Evolutionary conservation across 495 filamentous ascomycete species (phyloP).

Genomic region (Xylaria cubensis): DNA sequence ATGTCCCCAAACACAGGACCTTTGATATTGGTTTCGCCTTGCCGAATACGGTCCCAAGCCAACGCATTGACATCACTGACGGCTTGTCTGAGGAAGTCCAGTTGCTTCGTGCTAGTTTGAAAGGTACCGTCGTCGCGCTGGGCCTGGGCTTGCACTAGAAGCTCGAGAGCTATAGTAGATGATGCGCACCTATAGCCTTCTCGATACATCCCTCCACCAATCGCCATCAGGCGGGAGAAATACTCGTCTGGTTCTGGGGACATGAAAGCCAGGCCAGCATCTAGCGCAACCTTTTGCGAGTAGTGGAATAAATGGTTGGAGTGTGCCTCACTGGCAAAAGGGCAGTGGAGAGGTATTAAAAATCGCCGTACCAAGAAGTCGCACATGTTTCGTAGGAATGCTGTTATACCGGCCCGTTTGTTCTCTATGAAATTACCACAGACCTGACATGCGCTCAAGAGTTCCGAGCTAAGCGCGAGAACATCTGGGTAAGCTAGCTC

Average conservation of each 20-base stretch:
- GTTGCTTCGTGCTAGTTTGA: conserved; percentile 30
- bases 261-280: conserved; percentile 57
- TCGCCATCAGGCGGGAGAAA: conserved; percentile 49
- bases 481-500: conserved; percentile 60
- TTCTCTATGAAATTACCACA: conserved; percentile 36
- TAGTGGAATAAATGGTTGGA: conserved; percentile 60
- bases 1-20: conserved; percentile 54
- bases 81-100: conserved; percentile 44
- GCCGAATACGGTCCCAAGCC: conserved; percentile 47
- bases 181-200: conserved; percentile 49
- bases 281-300: conserved; percentile 61
- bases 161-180: conserved; percentile 47
- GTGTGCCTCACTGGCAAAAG: conserved; percentile 58
- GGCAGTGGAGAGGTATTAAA: conserved; percentile 59
- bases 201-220: conserved; percentile 57
- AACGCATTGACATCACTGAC: conserved; percentile 44
- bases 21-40: conserved; percentile 62
- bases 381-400: conserved; percentile 45
- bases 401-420: conserved; percentile 29
- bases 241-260: conserved; percentile 49
- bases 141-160: conserved; percentile 44
- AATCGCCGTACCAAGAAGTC: conserved; percentile 58
- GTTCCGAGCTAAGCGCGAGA: conserved; percentile 51
- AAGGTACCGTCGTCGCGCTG: conserved; percentile 41
- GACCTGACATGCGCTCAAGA: conserved; percentile 47